Percentiles rank a stretch among this genome's conserved stretches.
Conservation (phyloP, 345 rosid genomes). For the Cochlearia excelsa region DNA sequence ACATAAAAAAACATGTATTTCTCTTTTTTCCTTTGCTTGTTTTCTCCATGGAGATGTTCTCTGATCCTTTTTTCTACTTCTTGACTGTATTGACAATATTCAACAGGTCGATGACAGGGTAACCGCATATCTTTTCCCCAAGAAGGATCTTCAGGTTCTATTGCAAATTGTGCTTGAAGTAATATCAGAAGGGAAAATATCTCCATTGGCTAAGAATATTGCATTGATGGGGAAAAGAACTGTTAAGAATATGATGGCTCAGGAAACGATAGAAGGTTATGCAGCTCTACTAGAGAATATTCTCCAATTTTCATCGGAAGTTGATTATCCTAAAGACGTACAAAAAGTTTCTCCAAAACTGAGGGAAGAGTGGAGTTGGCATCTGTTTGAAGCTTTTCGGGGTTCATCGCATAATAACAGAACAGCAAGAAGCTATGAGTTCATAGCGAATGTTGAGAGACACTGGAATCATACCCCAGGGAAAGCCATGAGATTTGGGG, state of each 20-base stretch:
- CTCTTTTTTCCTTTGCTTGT: slow-evolving; percentile 13
- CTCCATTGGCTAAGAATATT: slow-evolving; percentile 55
- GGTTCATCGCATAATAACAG: slow-evolving; percentile 46
- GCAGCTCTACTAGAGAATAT: slow-evolving; percentile 58
- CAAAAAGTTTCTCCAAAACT: slow-evolving; percentile 45
- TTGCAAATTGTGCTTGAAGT: slow-evolving; percentile 55
- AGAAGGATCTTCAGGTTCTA: slow-evolving; percentile 53
- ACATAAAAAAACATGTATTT: slow-evolving; percentile 74
- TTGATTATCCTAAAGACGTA: slow-evolving; percentile 58
- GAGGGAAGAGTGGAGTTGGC: slow-evolving; percentile 79
- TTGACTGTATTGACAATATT: slow-evolving; percentile 47
- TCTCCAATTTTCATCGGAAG: slow-evolving; percentile 81
- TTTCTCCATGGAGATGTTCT: slow-evolving; percentile 1
- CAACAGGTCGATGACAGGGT: slow-evolving; percentile 86
- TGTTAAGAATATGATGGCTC: slow-evolving; percentile 70
- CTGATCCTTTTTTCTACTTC: slow-evolving; percentile 21
- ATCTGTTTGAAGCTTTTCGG: slow-evolving; percentile 47
- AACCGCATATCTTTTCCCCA: slow-evolving; percentile 84
- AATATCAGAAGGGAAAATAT: slow-evolving; percentile 55
- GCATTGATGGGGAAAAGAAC: slow-evolving; percentile 55
- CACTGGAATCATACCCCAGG: slow-evolving; percentile 58
- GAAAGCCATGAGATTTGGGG: slow-evolving; percentile 38
- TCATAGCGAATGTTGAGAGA: slow-evolving; percentile 58
- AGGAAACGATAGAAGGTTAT: slow-evolving; percentile 75
- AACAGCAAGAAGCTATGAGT: slow-evolving; percentile 48